Base-by-base conservation (phyloP, 768 basidiomycete species). In the Mycena crocata region DNA sequence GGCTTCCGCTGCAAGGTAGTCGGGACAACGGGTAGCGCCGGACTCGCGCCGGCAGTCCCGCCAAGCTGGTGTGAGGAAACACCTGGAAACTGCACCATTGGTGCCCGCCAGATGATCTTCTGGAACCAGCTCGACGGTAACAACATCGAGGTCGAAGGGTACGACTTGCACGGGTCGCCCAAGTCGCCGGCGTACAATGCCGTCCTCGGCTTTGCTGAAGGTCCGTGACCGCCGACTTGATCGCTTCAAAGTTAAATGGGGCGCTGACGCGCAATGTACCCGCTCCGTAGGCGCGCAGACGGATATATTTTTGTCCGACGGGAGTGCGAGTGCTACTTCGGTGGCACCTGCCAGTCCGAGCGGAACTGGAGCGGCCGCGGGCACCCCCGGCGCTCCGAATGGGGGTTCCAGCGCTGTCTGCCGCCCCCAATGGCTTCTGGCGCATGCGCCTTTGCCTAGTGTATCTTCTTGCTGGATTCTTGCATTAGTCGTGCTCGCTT, bases 81-180 rank as follows among this genome's bases (percentile, higher is more conserved):
- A 26, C 70, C 69, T 31, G 72, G 61, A 13, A 63, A 75, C 55
- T 85, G 84, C 58, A 77, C 78, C 3, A 46, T 68, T 14, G 84
- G 83, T 6, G 71, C 83, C 9, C 83, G 83, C 58, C 84, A 85
- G 75, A 81, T 84, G 80, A 70, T 85, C 19, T 83, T 71, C 62
- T 84, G 80, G 80, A 75, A 83, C 64, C 84, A 84, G 60, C 66
- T 75, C 0, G 48, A 49, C 23, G 48, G 30, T 2, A 49, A 49
- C 31, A 49, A 49, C 3, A 9, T 15, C 35, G 35, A n/a, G n/a
- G n/a, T n/a, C n/a, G n/a, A n/a, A n/a, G n/a, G n/a, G n/a, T n/a
- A n/a, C n/a, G n/a, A n/a, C n/a, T n/a, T n/a, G n/a, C n/a, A n/a
- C n/a, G n/a, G n/a, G n/a, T n/a, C n/a, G n/a, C n/a, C n/a, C n/a